Evolutionary conservation across 768 basidiomycete genomes (phyloP).

Genomic region (Aureoboletus auriporus): DNA sequence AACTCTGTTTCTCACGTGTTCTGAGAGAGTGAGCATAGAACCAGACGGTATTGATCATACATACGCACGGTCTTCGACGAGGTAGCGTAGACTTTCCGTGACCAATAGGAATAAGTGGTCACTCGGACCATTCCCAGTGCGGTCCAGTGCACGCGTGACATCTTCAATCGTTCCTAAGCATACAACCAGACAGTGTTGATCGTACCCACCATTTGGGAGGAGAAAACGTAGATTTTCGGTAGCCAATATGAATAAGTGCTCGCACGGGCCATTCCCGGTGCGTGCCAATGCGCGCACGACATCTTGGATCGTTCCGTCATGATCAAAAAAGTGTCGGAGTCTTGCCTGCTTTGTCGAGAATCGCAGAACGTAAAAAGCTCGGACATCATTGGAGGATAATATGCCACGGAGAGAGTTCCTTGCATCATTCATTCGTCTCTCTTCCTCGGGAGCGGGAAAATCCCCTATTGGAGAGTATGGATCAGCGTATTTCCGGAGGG

Average conservation of each 20-base stretch:
- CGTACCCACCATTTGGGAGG: neutral
- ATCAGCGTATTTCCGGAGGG: neutral
- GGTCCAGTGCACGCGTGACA: neutral
- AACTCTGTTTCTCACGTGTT: too few species aligned
- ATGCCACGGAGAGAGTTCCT: neutral
- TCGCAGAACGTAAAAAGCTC: neutral
- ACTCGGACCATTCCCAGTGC: too few species aligned
- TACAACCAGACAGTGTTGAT: neutral
- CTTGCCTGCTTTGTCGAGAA: neutral
- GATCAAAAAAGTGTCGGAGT: neutral
- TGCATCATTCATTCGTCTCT: neutral
- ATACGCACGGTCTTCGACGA: slow-evolving; percentile 1
- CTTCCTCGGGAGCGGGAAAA: neutral
- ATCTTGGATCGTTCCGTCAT: neutral
- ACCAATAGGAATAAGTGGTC: neutral
- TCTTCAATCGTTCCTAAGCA: neutral
- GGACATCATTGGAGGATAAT: neutral
- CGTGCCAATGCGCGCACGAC: neutral
- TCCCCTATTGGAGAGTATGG: neutral
- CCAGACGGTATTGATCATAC: neutral
- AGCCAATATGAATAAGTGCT: neutral
- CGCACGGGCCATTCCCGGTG: too few species aligned
- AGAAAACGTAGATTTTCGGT: neutral
- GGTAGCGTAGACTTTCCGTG: neutral
- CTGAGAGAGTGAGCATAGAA: too few species aligned